Base-by-base conservation (phyloP, 768 basidiomycete genomes). In the Phylloporus arenicola region DNA sequence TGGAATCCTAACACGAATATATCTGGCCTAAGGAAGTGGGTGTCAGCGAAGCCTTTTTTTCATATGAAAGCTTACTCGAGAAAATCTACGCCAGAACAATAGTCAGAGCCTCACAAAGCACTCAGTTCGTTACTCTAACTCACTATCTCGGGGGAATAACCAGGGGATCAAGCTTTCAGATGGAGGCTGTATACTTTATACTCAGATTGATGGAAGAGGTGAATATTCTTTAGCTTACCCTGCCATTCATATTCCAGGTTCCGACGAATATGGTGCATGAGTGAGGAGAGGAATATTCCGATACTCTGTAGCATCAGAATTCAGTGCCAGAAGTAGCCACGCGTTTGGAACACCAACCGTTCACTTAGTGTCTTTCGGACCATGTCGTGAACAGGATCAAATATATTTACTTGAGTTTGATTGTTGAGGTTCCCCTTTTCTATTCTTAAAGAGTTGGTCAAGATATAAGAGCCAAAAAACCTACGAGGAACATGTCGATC, bases 231-330 rank as follows among this genome's bases (percentile, higher is more conserved):
- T 37, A 9, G 65, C 77, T 54, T 61, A 92, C 92, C 68, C 81
- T 76, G 42, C 93, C 96, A 61, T 95, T 96, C 52, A 99, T 69
- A 68, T 99, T 98, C 92, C 92, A 99, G 2, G 94, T 96, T 2
- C 96, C 95, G 30, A 80, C 75, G 61, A 94, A 94, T 34, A 97
- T 76, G 2, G 76, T 79, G 49, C 85, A 82, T n/a, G 76, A 67
- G 49, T 79, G 82, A 7, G 80, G 79, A 2, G 83, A 79, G 0
- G 94, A 94, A 69, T 94, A 99, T 64, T 99, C 96, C 3, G 77
- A 63, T 34, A 86, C 59, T 43, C 93, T 92, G 47, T 39, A 51
- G 11, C 41, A 10, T 42, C 25, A 22, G 40, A 25, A 29, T 14
- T 61, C 33, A 61, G 30, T 31, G 27, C 17, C 19, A 30, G 14